phyloP scores from a whole-genome alignment of 345 rosid species.

The Camelina neglecta region DNA sequence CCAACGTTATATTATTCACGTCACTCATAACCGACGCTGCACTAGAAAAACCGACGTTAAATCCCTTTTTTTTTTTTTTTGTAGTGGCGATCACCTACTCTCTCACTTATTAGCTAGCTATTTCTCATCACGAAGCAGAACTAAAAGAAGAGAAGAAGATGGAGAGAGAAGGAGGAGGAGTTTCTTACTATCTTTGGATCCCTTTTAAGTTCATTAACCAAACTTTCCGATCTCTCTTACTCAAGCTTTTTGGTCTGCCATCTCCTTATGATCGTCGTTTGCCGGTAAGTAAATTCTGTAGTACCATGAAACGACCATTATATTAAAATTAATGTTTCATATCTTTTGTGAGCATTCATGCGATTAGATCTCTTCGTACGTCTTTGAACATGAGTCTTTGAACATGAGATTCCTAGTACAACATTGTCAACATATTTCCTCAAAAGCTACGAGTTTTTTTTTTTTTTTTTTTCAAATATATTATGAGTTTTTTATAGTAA shows the following conservation, averaged over 20 bases:
- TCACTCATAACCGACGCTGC: no score
- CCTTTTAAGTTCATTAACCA: constrained; percentile 34
- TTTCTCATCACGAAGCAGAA: not conserved
- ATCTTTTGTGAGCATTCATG: not conserved
- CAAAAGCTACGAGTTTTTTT: no score
- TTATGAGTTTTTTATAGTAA: not conserved
- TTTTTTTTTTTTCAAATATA: no score
- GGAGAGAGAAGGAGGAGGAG: constrained; percentile 36
- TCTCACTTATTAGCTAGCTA: constrained; percentile 15
- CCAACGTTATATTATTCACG: no score
- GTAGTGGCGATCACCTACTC: constrained; percentile 1
- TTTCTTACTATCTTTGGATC: constrained; percentile 34
- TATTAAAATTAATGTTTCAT: not conserved
- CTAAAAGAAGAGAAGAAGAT: constrained; percentile 4
- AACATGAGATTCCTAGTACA: not conserved
- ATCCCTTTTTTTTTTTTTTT: no score
- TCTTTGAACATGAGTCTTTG: not conserved
- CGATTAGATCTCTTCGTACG: constrained; percentile 1
- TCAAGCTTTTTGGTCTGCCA: constrained; percentile 31
- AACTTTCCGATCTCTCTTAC: constrained; percentile 39
- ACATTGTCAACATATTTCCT: not conserved
- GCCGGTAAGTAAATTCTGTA: not conserved
- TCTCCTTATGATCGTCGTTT: not conserved
- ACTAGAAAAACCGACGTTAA: no score
- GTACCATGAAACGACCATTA: no score